Evolutionary conservation across 2,329 filamentous ascomycete species (phyloP), one percentile per base, ranked within the genome.

Genomic region (Magnaporthales sp.): DNA sequence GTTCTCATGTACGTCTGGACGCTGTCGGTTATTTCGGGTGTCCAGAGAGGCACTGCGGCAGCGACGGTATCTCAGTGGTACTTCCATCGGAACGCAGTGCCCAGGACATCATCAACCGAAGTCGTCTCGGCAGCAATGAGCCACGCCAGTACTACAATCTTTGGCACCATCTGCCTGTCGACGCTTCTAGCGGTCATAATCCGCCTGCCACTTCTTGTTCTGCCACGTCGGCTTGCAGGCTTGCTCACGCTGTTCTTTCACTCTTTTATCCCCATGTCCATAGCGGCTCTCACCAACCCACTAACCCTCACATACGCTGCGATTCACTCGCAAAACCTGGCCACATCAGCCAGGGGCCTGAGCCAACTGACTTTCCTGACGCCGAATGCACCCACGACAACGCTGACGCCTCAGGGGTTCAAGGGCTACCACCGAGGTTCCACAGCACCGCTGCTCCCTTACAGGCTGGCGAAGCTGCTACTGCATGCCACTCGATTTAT

Each of bases 21-120:
- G 0, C 82, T 97, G 58, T 91, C 91, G 2, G 87, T 98, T 67
- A 88, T 96, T 74, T 90, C 92, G 67, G 93, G 92, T 22, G 86
- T 98, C 26, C 94, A 99, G 76, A 89, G 95, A 67, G 89, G 92
- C 26, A 95, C 93, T 19, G 97, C 94, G 15, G 94, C 93, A 27
- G 95, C 95, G 11, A 97, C 94, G 0, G 94, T 98, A 27, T 96
- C 92, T 56, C 95, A 99, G 77, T 99, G 95, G 95, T 99, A 99
- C 78, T 99, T 98, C 77, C 94, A 98, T 77, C 92, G 95, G 69
- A 91, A 96, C 72, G 88, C 89, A 4, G 85, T 89, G 11, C 92
- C 94, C 5, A 83, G 89, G 9, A 89, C 93, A 2, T 88, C 91
- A 0, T 93, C 92, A 1, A 83, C 85, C 67, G 89, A 93, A 66